These are phyloP conservation scores for Ogataea nitratoaversa DNA, from an alignment of 805 yeast species.

Conservation along the genomic window DNA sequence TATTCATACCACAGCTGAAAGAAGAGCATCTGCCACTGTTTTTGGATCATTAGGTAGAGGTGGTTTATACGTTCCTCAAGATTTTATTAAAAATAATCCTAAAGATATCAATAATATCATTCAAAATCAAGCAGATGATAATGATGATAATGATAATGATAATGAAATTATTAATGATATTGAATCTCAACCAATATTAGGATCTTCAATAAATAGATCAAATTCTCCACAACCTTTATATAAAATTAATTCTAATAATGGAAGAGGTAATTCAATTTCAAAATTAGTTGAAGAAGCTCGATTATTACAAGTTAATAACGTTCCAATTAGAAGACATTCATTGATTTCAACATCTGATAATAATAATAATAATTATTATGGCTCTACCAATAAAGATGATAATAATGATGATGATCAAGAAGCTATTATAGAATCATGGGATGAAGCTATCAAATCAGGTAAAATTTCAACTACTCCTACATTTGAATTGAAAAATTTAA, in stretches of 20 bases:
- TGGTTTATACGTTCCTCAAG: slow-evolving; percentile 49
- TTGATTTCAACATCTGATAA: not conserved
- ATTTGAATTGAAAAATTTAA: slow-evolving; percentile 37
- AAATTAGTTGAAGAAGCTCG: slow-evolving; percentile 26
- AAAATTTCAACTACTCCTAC: slow-evolving; percentile 41
- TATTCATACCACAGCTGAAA: slow-evolving; percentile 40
- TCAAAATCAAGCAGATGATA: slow-evolving; percentile 20
- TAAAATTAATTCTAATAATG: too few relatives aligned
- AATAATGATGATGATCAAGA: slow-evolving; percentile 14
- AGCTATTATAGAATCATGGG: slow-evolving; percentile 30
- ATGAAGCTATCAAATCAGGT: slow-evolving; percentile 30
- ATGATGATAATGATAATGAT: slow-evolving; percentile 4
- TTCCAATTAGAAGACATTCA: slow-evolving; percentile 24
- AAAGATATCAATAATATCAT: slow-evolving; percentile 22
- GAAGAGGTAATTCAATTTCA: slow-evolving; percentile 4
- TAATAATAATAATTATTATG: slow-evolving; percentile 2
- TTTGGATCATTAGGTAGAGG: slow-evolving; percentile 50
- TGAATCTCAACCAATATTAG: not conserved
- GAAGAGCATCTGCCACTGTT: slow-evolving; percentile 46
- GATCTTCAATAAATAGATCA: not conserved
- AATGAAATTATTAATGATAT: not conserved
- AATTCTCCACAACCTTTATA: too few relatives aligned
- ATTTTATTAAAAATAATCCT: slow-evolving; percentile 33
- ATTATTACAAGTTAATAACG: slow-evolving; percentile 23
- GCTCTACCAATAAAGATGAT: slow-evolving; percentile 1